Base-by-base conservation (phyloP, 768 basidiomycete species). In the Pleurotus djamor region DNA sequence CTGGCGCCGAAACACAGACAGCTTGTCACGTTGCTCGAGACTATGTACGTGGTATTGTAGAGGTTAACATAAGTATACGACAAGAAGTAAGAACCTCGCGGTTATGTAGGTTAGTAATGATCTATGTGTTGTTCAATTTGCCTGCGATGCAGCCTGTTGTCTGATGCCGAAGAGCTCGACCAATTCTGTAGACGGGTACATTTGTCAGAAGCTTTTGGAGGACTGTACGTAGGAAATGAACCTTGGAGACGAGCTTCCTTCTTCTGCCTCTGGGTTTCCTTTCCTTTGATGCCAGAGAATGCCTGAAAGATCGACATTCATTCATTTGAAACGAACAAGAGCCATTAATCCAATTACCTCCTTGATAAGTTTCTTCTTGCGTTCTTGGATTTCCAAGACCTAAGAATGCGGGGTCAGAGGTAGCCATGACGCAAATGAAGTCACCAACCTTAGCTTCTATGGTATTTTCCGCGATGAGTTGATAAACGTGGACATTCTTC, bases 391-490 rank as follows among this genome's bases (percentile, higher is more conserved):
- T 28, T 91, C 92, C 47, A 96, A 78, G 45, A 90, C 86, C 85
- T 67, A 52, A 4, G 17, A 3, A 28, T 17, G 13, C 10, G 4
- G 7, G 35, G 12, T 59, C 36, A 41, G 47, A 32, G 37, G 45
- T 35, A 34, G 38, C 9, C 1, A 38, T 2, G 45, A 12, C n/a
- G 10, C 6, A 36, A 13, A 37, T 12, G 14, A 33, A n/a, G 37
- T 37, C 16, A 60, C 63, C 6, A 64, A 87, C 93, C 72, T 91
- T 94, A 10, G 90, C 82, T 71, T 96, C 94, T 0, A 95, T 87
- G 0, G 94, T 96, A 65, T 94, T 81, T 65, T 94, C 93, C 0
- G 94, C 92, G 57, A 96, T 93, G 50, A 96, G 74, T 65, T 95
- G 94, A 67, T 94, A 95, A 16, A 95, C 92, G 63, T 89, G 87